phyloP scores from a whole-genome alignment of 805 yeast species.

The Candida coleopterorum region DNA sequence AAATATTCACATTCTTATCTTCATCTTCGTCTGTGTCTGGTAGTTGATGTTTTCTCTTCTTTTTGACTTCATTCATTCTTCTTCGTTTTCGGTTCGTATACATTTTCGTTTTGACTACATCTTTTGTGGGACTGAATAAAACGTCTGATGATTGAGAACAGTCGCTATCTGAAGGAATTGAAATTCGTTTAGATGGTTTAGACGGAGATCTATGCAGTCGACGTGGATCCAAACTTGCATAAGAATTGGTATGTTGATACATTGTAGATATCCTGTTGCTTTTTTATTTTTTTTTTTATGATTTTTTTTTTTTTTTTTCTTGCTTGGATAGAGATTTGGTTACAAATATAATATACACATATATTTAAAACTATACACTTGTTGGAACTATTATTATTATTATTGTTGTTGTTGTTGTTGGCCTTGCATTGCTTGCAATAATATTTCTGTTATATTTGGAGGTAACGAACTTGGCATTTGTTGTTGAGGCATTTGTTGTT shows the following conservation, averaged over 20 bases:
- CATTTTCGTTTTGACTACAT: background rate
- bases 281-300: background rate
- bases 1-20: background rate
- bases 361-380: background rate
- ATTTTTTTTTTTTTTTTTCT: background rate
- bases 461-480: constrained; percentile 10
- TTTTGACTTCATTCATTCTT: background rate
- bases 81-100: background rate
- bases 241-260: background rate
- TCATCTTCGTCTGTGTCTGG: background rate
- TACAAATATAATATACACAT: background rate
- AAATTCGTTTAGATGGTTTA: background rate
- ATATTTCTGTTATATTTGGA: constrained; percentile 9
- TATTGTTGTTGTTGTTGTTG: constrained; percentile 9
- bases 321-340: background rate
- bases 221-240: constrained; percentile 3
- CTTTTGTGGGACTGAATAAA: background rate
- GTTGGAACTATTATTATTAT: background rate
- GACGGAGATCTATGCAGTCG: constrained; percentile 2
- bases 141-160: constrained; percentile 1
- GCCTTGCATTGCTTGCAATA: constrained; percentile 13
- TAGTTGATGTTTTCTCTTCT: background rate
- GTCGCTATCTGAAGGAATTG: background rate
- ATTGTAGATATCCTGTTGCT: background rate
- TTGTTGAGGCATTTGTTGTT: constrained; percentile 7